phyloP scores from a whole-genome alignment of 192 early-diverging fungal genomes.

The Coemansia sp. region DNA sequence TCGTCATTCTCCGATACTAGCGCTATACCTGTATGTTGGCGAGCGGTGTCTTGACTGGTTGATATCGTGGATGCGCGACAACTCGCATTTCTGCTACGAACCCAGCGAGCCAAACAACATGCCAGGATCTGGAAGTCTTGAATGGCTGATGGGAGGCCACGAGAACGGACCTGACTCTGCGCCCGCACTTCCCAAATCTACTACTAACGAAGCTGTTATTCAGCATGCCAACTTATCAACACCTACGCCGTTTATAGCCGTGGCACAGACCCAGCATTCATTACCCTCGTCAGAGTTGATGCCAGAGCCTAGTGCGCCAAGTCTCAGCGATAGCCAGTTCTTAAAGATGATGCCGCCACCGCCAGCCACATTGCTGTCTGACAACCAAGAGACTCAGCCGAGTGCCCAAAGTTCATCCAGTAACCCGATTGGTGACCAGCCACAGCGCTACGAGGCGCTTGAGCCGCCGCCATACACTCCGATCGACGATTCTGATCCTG shows the following conservation, averaged over 20 bases:
- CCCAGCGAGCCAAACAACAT: neutral
- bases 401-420: neutral
- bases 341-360: constrained; percentile 9
- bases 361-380: neutral
- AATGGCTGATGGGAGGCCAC: constrained; percentile 14
- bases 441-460: neutral
- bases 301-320: constrained; percentile 34
- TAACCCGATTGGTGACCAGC: neutral
- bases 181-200: neutral
- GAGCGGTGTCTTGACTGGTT: constrained; percentile 30
- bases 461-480: constrained; percentile 44
- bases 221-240: neutral
- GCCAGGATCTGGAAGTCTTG: constrained; percentile 11
- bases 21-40: constrained; percentile 27
- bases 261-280: neutral
- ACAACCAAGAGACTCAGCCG: neutral
- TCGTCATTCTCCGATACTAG: constrained; percentile 20
- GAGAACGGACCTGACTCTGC: constrained; percentile 8
- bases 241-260: constrained; percentile 26
- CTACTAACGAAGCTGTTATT: neutral
- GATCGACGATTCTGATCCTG: constrained; percentile 12
- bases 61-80: constrained; percentile 24
- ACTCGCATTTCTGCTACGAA: constrained; percentile 35
- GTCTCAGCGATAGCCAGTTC: constrained; percentile 24
- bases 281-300: neutral